Evolutionary conservation across 345 rosid genomes (phyloP).

Genomic region (Carallia pectinifolia): DNA sequence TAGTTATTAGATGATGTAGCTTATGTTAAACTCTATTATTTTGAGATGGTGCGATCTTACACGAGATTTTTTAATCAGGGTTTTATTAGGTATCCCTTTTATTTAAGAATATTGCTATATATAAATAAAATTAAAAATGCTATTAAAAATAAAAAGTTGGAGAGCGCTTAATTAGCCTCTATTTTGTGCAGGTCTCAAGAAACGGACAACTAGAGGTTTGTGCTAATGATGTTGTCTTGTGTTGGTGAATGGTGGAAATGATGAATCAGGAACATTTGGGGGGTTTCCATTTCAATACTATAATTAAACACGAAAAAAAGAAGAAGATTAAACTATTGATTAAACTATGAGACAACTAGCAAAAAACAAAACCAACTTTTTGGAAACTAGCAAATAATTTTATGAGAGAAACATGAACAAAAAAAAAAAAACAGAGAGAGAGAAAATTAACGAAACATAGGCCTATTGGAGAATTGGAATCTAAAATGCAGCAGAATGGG

Average conservation of each 20-base stretch:
- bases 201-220: slow-evolving; percentile 65
- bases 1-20: too few species aligned
- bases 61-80: too few species aligned
- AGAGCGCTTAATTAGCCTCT: background rate
- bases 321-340: background rate
- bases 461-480: too few species aligned
- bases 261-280: slow-evolving; percentile 55
- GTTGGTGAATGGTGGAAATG: slow-evolving; percentile 85
- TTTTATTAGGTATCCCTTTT: too few species aligned
- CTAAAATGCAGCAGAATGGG: too few species aligned
- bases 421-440: background rate
- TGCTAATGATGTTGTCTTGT: slow-evolving; percentile 83
- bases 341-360: background rate
- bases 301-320: background rate
- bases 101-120: too few species aligned
- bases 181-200: slow-evolving; percentile 27
- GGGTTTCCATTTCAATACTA: slow-evolving; percentile 32
- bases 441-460: background rate
- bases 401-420: too few species aligned
- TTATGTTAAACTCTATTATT: too few species aligned
- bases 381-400: background rate
- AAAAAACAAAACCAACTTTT: slow-evolving; percentile 34
- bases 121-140: too few species aligned
- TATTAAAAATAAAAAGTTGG: background rate
- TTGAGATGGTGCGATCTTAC: too few species aligned